Conservation (phyloP, 805 yeast genomes). For the Wickerhamiella azymoides region DNA sequence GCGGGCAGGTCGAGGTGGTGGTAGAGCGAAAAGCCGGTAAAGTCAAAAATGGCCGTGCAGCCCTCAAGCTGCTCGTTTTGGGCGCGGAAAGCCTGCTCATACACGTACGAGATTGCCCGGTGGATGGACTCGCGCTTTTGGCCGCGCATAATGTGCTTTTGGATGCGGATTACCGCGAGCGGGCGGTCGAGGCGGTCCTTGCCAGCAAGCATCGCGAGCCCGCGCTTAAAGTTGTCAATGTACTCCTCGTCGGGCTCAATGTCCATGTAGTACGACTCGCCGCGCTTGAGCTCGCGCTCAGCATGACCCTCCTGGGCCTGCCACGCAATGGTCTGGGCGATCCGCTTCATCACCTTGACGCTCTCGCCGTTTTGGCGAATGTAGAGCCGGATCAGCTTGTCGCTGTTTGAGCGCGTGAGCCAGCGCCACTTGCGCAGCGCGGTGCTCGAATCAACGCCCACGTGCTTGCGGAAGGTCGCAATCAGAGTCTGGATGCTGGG, state of each 20-base stretch:
- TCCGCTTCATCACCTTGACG: background rate
- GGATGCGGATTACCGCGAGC: background rate
- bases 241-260: slow-evolving; percentile 2
- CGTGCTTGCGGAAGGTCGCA: background rate
- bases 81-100: slow-evolving; percentile 18
- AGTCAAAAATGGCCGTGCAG: slow-evolving; percentile 56
- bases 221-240: background rate
- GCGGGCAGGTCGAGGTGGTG: slow-evolving; percentile 72
- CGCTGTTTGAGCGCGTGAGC: slow-evolving; percentile 3
- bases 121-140: slow-evolving; percentile 1
- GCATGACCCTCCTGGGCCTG: background rate
- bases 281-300: slow-evolving; percentile 8
- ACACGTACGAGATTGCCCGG: background rate
- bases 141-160: background rate
- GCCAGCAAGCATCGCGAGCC: slow-evolving; percentile 1
- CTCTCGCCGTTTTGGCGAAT: background rate
- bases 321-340: background rate
- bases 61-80: slow-evolving; percentile 52
- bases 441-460: background rate
- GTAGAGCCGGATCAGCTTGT: slow-evolving; percentile 1
- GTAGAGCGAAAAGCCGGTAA: slow-evolving; percentile 53
- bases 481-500: background rate
- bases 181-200: background rate
- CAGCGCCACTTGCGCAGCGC: slow-evolving; percentile 4
- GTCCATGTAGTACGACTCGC: slow-evolving; percentile 4